Base-by-base conservation (phyloP, 306 rosid species). In the Chamaecrista fasciculata region DNA sequence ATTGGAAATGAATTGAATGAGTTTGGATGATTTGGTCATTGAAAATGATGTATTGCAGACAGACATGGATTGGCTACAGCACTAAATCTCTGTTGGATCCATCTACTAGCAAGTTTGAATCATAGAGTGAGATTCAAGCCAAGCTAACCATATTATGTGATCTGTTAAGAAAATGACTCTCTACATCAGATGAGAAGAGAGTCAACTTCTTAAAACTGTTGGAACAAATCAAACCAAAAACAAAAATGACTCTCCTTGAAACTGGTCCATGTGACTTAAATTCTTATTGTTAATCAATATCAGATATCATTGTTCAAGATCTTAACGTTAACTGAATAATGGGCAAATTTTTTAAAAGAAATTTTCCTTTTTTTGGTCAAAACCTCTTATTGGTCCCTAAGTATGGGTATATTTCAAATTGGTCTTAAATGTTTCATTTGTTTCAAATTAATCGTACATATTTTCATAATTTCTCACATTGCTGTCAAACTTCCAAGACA, bases 11-110 rank as follows among this genome's bases (percentile, higher is more conserved):
- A 36, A 2, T 40, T 65, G 24, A 24, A 57, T 25, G 57, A 65
- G 66, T 28, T 70, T 70, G 70, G 66, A 79, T 70, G 49, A 70
- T 82, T 85, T 81, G 89, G 80, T 78, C 82, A 84, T 23, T 55
- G 73, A 8, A 29, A 57, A 28, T 39, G 21, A 81, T 37, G 64
- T 12, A 33, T 57, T 56, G 62, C 39, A 56, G 46, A 46, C 67
- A 65, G 47, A 59, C 49, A 37, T 31, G 7, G 19, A 5, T 12
- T 82, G 64, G 44, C 63, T 79, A 79, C 72, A 73, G 58, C 74
- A 71, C 37, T 61, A 66, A 46, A 60, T 25, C 34, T 28, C 3
- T 28, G 43, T 49, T 23, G 26, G 76, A 77, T 71, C 14, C 47
- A 12, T 44, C 60, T 11, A 58, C 60, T 57, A 34, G 37, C 69